Base-by-base conservation (phyloP, 2,329 filamentous ascomycete species). In the Blastomyces gilchristii region DNA sequence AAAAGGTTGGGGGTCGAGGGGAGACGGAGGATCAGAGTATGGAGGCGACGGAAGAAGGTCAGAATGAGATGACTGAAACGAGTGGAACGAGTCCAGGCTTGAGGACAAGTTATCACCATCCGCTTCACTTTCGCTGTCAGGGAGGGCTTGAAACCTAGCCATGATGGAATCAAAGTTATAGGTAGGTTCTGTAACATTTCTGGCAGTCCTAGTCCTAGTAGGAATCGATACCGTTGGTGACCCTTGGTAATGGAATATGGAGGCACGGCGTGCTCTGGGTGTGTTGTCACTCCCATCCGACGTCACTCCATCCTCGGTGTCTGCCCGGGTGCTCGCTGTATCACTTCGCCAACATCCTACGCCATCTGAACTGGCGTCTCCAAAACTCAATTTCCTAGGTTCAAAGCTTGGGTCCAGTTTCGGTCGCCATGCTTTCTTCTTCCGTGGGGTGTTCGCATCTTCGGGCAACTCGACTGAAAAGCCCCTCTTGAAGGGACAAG, bases 401-500 rank as follows among this genome's bases (percentile, higher is more conserved):
- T 62, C 59, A 39, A 60, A 28, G 49, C 47, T 61, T 57, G n/a
- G 62, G 7, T 62, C 60, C 18, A 60, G 76, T 70, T 82, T 81
- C 0, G 87, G 85, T 37, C 82, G 86, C 85, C 88, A 90, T 16
- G 88, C 86, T 66, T 81, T 84, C 75, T 86, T 88, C 70, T 82
- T 86, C 60, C 84, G 78, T 1, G 87, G 87, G 0, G 83, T 84
- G 67, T 83, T 80, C 12, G 87, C 86, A 63, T 83, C 80, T 68
- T 89, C 85, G 0, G 90, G 90, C 22, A 94, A 77, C 60, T 87
- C 82, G 12, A 93, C 85, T 0, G 85, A 87, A 69, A 95, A 95
- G 2, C 83, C 82, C 64, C 91, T 82, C 69, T 87, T 82, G 73
- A 97, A 96, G 0, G 92, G 92, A 73, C 91, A 96, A 54, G 86